These are phyloP conservation scores for Fusarium lyarnte DNA, from an alignment of 2,329 filamentous ascomycete genomes.

Conservation along the genomic window DNA sequence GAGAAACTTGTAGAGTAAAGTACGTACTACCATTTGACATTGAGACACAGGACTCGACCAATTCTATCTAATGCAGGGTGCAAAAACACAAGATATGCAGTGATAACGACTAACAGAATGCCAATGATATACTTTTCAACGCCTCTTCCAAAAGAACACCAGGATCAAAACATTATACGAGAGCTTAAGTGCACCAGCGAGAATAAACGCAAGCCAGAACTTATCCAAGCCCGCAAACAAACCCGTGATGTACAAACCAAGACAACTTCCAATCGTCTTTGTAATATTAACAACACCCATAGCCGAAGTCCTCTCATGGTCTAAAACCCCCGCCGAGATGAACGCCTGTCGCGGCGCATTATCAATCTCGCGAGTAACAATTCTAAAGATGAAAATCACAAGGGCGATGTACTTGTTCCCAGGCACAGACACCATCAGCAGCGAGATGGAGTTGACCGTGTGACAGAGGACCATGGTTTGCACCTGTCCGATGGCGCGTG, in stretches of 20 bases:
- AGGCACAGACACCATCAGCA: constrained; percentile 31
- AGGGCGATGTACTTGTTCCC: constrained; percentile 35
- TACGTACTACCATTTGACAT: neutral
- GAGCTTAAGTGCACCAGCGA: constrained; percentile 31
- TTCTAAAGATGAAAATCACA: constrained; percentile 35
- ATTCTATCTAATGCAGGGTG: neutral
- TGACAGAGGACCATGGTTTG: constrained; percentile 39
- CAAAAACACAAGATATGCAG: neutral
- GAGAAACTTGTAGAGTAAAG: neutral
- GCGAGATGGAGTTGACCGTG: constrained; percentile 33
- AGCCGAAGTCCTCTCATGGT: constrained; percentile 34
- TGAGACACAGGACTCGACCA: neutral
- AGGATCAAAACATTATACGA: constrained; percentile 35
- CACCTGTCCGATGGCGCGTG: constrained; percentile 31
- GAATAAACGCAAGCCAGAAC: constrained; percentile 38
- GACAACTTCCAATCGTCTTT: constrained; percentile 36
- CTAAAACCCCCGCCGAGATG: constrained; percentile 33
- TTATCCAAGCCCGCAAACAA: constrained; percentile 32
- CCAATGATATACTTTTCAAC: neutral
- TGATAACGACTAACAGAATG: accelerated
- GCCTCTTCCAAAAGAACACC: constrained; percentile 36
- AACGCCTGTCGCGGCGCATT: constrained; percentile 36
- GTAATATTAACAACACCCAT: constrained; percentile 40
- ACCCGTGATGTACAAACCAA: constrained; percentile 31
- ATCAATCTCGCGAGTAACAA: constrained; percentile 35